A percentile compares a stretch with the other conserved stretches of the same genome.
Evolutionary conservation across 441 rosid species (phyloP).

Genomic region (Pelargonium fulgidum): DNA sequence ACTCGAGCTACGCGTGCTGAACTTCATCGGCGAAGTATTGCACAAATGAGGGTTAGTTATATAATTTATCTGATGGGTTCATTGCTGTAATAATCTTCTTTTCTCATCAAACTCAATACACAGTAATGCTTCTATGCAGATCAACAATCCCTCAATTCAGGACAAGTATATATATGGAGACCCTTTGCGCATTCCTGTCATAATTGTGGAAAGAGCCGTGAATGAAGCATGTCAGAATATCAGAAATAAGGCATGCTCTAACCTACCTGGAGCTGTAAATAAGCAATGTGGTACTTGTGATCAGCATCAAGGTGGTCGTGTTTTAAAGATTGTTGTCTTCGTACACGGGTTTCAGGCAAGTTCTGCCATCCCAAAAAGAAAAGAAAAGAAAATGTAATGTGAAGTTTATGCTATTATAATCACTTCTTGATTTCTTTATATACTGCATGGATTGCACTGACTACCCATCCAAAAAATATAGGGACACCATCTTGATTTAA

Average conservation of each 20-base stretch:
- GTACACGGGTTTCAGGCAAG: slow-evolving; percentile 98
- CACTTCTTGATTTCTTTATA: neutral
- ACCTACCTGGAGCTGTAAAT: slow-evolving; percentile 29
- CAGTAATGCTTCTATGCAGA: slow-evolving; percentile 41
- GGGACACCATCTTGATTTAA: slow-evolving; percentile 93
- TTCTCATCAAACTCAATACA: neutral
- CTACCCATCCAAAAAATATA: slow-evolving; percentile 21
- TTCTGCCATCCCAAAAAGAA: slow-evolving; percentile 5
- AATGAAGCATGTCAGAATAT: slow-evolving; percentile 65
- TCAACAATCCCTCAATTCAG: slow-evolving; percentile 74
- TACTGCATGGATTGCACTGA: slow-evolving; percentile 4
- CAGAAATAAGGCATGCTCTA: slow-evolving; percentile 61
- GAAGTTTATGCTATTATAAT: too few species aligned
- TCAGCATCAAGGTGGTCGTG: slow-evolving; percentile 36
- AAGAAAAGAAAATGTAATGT: too few species aligned
- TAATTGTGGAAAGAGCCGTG: slow-evolving; percentile 67
- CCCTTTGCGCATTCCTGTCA: slow-evolving; percentile 69
- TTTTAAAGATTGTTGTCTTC: slow-evolving; percentile 70
- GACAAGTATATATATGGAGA: slow-evolving; percentile 84
- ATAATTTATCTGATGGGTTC: slow-evolving; percentile 8
- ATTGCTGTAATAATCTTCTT: slow-evolving; percentile 4
- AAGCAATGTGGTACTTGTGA: slow-evolving; percentile 21
- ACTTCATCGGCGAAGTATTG: slow-evolving; percentile 91
- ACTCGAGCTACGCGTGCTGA: slow-evolving; percentile 77
- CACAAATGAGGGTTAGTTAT: slow-evolving; percentile 76